phyloP scores from a whole-genome alignment of 2,329 filamentous ascomycete species.

The Nothophoma quercina region DNA sequence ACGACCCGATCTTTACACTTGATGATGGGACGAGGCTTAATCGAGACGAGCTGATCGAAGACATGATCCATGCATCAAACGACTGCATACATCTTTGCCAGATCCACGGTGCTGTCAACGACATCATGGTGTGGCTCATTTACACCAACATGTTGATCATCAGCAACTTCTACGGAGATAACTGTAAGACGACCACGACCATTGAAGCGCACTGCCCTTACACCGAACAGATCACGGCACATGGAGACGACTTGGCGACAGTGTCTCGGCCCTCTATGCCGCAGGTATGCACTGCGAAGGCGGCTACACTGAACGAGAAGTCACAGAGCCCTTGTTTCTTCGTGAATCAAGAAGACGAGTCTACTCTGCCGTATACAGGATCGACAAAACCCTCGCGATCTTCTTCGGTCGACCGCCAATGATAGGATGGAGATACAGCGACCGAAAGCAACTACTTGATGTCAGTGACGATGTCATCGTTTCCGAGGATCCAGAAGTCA shows the following conservation, averaged over 20 bases:
- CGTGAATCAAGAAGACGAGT: conserved; percentile 41
- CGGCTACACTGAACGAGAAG: conserved; percentile 27
- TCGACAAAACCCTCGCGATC: conserved; percentile 44
- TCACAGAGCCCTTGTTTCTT: conserved; percentile 40
- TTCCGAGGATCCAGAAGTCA: conserved; percentile 32
- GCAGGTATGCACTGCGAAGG: conserved; percentile 47
- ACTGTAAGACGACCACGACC: conserved; percentile 33
- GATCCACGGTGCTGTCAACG: conserved; percentile 46
- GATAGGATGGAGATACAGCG: conserved; percentile 45
- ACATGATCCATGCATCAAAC: conserved; percentile 46
- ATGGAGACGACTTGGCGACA: conserved; percentile 44
- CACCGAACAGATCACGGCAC: conserved; percentile 40
- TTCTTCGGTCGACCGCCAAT: conserved; percentile 48
- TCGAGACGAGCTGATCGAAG: conserved; percentile 43
- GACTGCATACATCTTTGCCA: conserved; percentile 47
- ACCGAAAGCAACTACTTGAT: conserved; percentile 42
- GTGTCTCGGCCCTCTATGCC: conserved; percentile 38
- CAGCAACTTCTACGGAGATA: conserved; percentile 47
- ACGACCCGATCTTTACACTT: conserved; percentile 41
- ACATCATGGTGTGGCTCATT: conserved; percentile 47
- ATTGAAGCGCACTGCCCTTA: conserved; percentile 8
- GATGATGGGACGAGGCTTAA: conserved; percentile 41
- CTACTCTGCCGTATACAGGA: conserved; percentile 39
- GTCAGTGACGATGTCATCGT: conserved; percentile 37
- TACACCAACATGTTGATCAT: conserved; percentile 42